phyloP scores from a whole-genome alignment of 805 yeast genomes.

The Kockiozyma suomiensis region DNA sequence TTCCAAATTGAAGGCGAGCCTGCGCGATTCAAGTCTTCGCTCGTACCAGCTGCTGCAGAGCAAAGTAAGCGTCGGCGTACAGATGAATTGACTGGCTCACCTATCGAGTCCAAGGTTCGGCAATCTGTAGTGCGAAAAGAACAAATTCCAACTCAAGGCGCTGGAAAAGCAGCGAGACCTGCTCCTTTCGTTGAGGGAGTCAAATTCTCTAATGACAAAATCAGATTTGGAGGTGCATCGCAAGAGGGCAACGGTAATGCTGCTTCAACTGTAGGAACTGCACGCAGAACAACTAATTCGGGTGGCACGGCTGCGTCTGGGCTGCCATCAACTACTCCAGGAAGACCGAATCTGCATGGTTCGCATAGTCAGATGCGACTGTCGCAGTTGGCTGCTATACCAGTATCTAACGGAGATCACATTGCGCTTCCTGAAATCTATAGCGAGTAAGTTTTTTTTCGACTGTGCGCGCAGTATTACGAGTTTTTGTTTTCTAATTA shows the following conservation, averaged over 20 bases:
- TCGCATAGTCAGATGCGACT: constrained; percentile 9
- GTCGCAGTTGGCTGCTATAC: constrained; percentile 25
- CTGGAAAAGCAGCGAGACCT: neutral
- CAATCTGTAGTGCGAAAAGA: constrained; percentile 15
- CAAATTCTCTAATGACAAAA: constrained; percentile 42
- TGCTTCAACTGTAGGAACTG: neutral
- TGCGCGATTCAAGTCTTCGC: neutral
- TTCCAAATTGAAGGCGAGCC: constrained; percentile 17
- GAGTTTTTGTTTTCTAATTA: too few relatives aligned
- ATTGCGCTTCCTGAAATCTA: constrained; percentile 39
- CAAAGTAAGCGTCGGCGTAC: constrained; percentile 32
- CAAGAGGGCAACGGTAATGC: constrained; percentile 9
- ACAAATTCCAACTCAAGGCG: neutral
- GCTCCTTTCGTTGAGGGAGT: constrained; percentile 42
- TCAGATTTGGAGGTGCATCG: constrained; percentile 36
- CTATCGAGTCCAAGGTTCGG: constrained; percentile 16
- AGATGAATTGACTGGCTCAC: constrained; percentile 22
- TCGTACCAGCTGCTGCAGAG: constrained; percentile 12
- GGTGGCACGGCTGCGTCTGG: constrained; percentile 1
- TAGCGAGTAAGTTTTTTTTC: constrained; percentile 35
- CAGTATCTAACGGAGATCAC: constrained; percentile 33
- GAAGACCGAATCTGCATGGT: constrained; percentile 8
- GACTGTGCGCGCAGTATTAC: too few relatives aligned
- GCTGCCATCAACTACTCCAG: constrained; percentile 16
- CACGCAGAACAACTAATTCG: constrained; percentile 8